Conservation (phyloP, 169 alveolate genomes). For the Plasmodium relictum region DNA sequence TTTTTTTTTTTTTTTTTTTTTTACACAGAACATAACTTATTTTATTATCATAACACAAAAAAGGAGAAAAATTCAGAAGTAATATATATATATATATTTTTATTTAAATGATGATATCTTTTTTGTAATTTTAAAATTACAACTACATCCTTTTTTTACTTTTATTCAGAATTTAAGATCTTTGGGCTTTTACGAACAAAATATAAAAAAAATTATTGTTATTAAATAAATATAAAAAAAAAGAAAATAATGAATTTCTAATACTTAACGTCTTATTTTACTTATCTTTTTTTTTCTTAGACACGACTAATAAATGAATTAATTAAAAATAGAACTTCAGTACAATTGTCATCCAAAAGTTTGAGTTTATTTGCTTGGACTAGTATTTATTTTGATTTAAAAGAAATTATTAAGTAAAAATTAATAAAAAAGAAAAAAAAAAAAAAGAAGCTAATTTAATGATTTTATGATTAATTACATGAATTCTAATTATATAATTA, state of each 20-base stretch:
- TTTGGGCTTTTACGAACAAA: constrained; percentile 27
- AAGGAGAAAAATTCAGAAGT: constrained; percentile 12
- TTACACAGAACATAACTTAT: constrained; percentile 60
- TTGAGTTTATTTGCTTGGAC: constrained; percentile 76
- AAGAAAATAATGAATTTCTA: background rate
- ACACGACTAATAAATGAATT: constrained; percentile 75
- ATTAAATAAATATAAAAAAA: constrained; percentile 8
- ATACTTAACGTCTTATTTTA: background rate
- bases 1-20: background rate
- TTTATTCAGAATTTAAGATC: constrained; percentile 7
- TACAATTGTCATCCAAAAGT: constrained; percentile 65
- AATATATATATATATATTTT: background rate
- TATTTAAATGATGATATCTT: background rate
- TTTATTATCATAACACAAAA: constrained; percentile 42
- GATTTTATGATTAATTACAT: background rate
- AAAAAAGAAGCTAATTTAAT: background rate
- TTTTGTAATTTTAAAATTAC: background rate
- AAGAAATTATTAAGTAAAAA: constrained; percentile 53
- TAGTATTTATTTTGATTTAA: constrained; percentile 57
- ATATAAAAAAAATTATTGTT: constrained; percentile 45
- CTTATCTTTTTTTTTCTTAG: background rate
- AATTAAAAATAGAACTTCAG: constrained; percentile 65
- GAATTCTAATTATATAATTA: background rate
- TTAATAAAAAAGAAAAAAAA: constrained; percentile 8
- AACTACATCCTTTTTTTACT: background rate